Evolutionary conservation across 106 monocot species (phyloP), one percentile per base, ranked within the genome.

Genomic region (Posidonia australis): DNA sequence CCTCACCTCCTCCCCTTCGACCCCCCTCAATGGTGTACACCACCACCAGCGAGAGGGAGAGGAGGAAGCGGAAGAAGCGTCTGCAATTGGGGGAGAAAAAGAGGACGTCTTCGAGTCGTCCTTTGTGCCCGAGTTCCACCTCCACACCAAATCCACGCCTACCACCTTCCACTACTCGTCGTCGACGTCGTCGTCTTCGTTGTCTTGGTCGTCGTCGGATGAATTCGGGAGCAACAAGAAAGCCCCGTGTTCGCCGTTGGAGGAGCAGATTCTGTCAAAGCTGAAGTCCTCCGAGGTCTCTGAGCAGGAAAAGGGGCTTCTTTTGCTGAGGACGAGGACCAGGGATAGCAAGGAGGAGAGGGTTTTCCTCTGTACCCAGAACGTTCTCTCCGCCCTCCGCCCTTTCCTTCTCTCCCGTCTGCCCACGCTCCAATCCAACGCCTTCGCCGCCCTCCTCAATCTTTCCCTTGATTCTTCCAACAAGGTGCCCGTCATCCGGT

Each of bases 371-470:
- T 86, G 93, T 66, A 84, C 79, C 2, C 73, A 74, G 11, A 57
- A 57, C 18, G 14, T 90, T 10, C 84, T 94, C 18, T 54, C 78
- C 17, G 69, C 68, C 14, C 80, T 94, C 48, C 76, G 81, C 16
- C 77, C 69, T 7, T 61, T 82, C 44, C 75, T 89, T 43, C 69
- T 78, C n/a, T 82, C 93, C 23, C 64, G 59, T 22, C 20, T 58
- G 58, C 18, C 75, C 22, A 44, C 46, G 4, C 32, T 84, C 63
- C 89, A 84, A 52, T 61, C 62, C 47, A 71, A 78, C 75, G 81
- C 89, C 63, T 66, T 73, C 25, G 89, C 93, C 5, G 67, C 81
- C 26, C 2, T 89, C 60, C 81, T 89, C 42, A 93, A 93, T 75
- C 77, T 93, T n/a, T 93, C 93, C 43, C 75, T 93, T 10, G 79